Evolutionary conservation across 225 moss, liverwort and hornwort genomes (phyloP).

Genomic region (Climacium dendroides): DNA sequence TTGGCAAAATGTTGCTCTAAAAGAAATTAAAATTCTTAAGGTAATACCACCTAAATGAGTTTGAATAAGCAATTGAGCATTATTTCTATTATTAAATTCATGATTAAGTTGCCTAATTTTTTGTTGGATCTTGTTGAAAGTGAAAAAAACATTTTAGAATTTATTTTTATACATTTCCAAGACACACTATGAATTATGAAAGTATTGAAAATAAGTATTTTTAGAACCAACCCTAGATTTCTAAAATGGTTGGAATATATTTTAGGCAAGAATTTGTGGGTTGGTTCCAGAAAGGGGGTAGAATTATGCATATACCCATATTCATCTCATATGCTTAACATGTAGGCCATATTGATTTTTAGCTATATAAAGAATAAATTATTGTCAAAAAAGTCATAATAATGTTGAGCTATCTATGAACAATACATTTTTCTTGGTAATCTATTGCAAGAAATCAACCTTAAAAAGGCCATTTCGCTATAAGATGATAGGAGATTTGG

Average conservation of each 20-base stretch:
- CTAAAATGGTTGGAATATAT: neutral
- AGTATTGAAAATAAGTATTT: neutral
- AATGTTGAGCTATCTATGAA: rapidly evolving
- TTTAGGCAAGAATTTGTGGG: neutral
- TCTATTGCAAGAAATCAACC: neutral
- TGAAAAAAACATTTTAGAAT: neutral
- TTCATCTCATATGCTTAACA: no score
- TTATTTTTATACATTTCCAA: neutral
- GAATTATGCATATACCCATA: neutral
- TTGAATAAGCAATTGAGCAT: rapidly evolving
- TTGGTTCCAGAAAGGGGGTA: rapidly evolving
- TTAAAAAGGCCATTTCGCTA: rapidly evolving
- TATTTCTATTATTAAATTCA: neutral
- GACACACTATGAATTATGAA: neutral
- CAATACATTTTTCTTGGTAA: rapidly evolving
- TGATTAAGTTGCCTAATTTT: neutral
- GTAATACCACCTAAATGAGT: neutral
- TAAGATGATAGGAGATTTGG: neutral
- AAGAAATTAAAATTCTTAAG: neutral
- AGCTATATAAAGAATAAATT: neutral
- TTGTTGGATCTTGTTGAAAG: neutral
- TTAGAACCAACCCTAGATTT: rapidly evolving
- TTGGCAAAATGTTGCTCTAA: neutral
- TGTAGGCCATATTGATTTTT: rapidly evolving
- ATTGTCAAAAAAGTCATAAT: neutral